phyloP scores from a whole-genome alignment of 495 filamentous ascomycete species.

The Xylaria curta region DNA sequence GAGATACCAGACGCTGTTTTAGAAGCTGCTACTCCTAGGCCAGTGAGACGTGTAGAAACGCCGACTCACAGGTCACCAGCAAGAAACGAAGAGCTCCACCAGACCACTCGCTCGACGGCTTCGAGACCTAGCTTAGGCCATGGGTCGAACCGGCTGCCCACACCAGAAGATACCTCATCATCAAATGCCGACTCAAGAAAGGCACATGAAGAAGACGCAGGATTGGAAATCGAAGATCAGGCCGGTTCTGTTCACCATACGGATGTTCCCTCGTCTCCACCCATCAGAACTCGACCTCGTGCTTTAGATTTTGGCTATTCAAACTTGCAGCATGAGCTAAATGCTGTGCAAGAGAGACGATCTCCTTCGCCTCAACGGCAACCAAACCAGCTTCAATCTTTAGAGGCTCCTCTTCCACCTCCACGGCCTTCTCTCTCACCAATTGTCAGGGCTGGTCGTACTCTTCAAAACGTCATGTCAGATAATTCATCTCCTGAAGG shows the following conservation, averaged over 20 bases:
- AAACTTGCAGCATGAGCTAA: slow-evolving; percentile 36
- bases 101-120: slow-evolving; percentile 21
- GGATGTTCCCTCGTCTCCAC: slow-evolving; percentile 37
- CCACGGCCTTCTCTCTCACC: slow-evolving; percentile 56
- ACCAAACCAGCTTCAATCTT: slow-evolving; percentile 26
- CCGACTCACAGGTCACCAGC: neutral
- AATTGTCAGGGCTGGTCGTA: slow-evolving; percentile 57
- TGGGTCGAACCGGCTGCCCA: slow-evolving; percentile 54
- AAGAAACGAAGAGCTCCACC: slow-evolving; percentile 10
- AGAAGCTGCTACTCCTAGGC: slow-evolving; percentile 55
- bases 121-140: slow-evolving; percentile 42
- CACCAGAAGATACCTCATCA: slow-evolving; percentile 62
- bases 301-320: slow-evolving; percentile 38
- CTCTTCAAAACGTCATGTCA: slow-evolving; percentile 58
- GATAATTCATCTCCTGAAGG: slow-evolving; percentile 56
- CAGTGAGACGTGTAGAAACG: slow-evolving; percentile 24
- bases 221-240: slow-evolving; percentile 17
- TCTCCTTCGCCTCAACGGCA: slow-evolving; percentile 42
- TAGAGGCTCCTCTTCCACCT: slow-evolving; percentile 32
- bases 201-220: slow-evolving; percentile 31
- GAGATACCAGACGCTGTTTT: slow-evolving; percentile 55
- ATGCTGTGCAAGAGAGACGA: slow-evolving; percentile 37
- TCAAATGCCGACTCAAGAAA: slow-evolving; percentile 44
- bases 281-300: slow-evolving; percentile 35
- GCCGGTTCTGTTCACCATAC: slow-evolving; percentile 24